phyloP scores from a whole-genome alignment of 176 grass and related monocot species.

The Stipa capillata region DNA sequence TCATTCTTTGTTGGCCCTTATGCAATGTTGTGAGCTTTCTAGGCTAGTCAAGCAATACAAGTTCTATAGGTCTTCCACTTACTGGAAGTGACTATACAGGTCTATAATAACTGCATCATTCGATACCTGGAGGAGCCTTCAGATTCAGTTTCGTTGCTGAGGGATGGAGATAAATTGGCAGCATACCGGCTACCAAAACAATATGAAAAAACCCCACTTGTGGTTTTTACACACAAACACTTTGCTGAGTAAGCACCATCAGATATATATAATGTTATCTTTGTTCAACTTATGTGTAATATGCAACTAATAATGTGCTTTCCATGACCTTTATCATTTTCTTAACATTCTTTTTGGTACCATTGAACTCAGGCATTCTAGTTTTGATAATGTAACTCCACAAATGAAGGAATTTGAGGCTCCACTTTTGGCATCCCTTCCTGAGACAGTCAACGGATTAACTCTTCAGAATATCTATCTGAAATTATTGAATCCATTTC shows the following conservation, averaged over 20 bases:
- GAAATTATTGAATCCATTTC: slow-evolving; percentile 72
- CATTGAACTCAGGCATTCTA: slow-evolving; percentile 35
- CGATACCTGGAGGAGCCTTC: slow-evolving; percentile 85
- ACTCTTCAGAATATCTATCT: slow-evolving; percentile 44
- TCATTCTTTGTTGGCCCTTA: not conserved
- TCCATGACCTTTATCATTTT: not conserved
- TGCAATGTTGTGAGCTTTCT: not conserved
- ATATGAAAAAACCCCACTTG: slow-evolving; percentile 42
- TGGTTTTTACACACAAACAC: slow-evolving; percentile 83
- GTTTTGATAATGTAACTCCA: slow-evolving; percentile 20
- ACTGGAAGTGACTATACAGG: slow-evolving; percentile 37
- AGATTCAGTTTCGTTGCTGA: slow-evolving; percentile 73
- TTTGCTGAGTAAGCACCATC: slow-evolving; percentile 62
- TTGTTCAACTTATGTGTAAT: not conserved
- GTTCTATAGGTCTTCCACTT: slow-evolving; percentile 22
- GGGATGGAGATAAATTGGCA: slow-evolving; percentile 79
- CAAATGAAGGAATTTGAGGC: slow-evolving; percentile 45
- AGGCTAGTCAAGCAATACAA: slow-evolving; percentile 17
- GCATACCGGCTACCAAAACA: slow-evolving; percentile 70
- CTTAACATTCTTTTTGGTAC: slow-evolving; percentile 4
- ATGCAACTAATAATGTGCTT: not conserved
- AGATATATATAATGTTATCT: not conserved
- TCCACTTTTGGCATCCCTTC: slow-evolving; percentile 63
- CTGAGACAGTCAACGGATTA: slow-evolving; percentile 51
- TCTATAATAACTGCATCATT: slow-evolving; percentile 74